Base-by-base conservation (phyloP, 176 grass and related monocot genomes). In the Chrysopogon serrulatus region DNA sequence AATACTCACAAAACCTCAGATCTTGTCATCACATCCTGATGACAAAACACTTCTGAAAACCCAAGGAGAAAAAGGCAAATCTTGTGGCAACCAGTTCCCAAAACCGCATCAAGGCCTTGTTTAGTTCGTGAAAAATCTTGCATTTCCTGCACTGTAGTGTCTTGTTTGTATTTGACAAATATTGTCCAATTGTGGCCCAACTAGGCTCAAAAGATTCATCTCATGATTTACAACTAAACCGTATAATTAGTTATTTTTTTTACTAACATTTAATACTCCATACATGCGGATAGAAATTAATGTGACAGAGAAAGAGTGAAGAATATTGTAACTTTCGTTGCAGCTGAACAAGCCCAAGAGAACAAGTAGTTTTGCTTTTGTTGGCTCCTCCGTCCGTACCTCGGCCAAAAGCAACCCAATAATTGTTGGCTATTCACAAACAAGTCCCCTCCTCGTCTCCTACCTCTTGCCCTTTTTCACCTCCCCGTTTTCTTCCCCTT, bases 391-490 rank as follows among this genome's bases (percentile, higher is more conserved):
- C 44, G 54, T 24, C 23, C 23, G 21, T 59, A 59, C 56, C 56
- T 59, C 53, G 68, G 41, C 67, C 45, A 79, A 47, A 44, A n/a
- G 30, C 66, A 68, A 63, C 36, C 73, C 68, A 28, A 54, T 5
- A 2, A 7, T 32, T 30, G 65, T 73, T 76, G 16, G 8, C 70
- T 68, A 64, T 89, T 89, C 65, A 77, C 71, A 75, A 24, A 18
- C 32, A 66, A 35, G 49, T 71, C 65, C 57, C 33, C 44, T 41
- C 73, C 71, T 70, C 54, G 64, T 78, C 88, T 64, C 80, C 74
- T 84, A 82, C 88, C 79, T 82, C 79, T 66, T 30, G 33, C 74
- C 44, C 83, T 78, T 82, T 82, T 31, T 82, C 88, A 86, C 65
- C 77, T 82, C 72, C 71, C 81, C 71, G 72, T 81, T 77, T 43